Percentiles rank a stretch among this genome's conserved stretches.
phyloP scores from a whole-genome alignment of 495 filamentous ascomycete species.

The Aspergillus cristatus region DNA sequence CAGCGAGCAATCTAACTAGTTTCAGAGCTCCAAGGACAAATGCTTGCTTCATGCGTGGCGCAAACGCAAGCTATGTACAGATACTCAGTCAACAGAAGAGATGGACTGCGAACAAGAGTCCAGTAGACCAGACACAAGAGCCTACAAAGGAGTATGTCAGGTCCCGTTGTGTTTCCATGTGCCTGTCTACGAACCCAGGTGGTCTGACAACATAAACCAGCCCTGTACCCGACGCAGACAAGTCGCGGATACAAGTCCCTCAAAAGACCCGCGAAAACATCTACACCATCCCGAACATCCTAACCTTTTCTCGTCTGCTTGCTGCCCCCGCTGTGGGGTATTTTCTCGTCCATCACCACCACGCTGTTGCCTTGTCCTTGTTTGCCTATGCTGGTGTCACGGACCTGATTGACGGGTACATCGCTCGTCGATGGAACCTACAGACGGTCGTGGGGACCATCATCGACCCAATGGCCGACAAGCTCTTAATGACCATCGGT shows the following conservation, averaged over 20 bases:
- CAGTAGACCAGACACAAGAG: conserved; percentile 10
- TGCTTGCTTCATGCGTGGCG: not conserved
- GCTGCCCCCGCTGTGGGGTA: conserved; percentile 84
- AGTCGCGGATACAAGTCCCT: conserved; percentile 34
- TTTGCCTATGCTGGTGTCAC: conserved; percentile 90
- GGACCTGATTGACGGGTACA: conserved; percentile 85
- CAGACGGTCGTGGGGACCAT: conserved; percentile 94
- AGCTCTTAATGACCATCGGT: conserved; percentile 86
- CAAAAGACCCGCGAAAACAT: conserved; percentile 69
- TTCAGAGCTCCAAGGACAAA: too few relatives aligned
- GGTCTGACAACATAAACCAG: conserved; percentile 3
- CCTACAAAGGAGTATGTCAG: conserved; percentile 12
- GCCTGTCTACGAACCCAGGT: too few relatives aligned
- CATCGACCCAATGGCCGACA: conserved; percentile 95
- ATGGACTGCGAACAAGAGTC: conserved; percentile 18
- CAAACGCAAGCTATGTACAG: conserved; percentile 1
- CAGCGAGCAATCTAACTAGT: too few relatives aligned
- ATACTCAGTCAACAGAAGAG: conserved; percentile 11
- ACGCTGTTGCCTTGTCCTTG: conserved; percentile 66
- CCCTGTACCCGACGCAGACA: conserved; percentile 10
- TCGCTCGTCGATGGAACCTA: conserved; percentile 76
- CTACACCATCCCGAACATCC: conserved; percentile 86
- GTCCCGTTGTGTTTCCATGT: not conserved
- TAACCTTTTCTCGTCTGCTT: conserved; percentile 79
- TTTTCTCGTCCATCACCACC: conserved; percentile 73